A percentile compares a stretch with the other conserved stretches of the same genome.
Conservation (phyloP, 2,329 filamentous ascomycete species). For the Fusarium sp. region DNA sequence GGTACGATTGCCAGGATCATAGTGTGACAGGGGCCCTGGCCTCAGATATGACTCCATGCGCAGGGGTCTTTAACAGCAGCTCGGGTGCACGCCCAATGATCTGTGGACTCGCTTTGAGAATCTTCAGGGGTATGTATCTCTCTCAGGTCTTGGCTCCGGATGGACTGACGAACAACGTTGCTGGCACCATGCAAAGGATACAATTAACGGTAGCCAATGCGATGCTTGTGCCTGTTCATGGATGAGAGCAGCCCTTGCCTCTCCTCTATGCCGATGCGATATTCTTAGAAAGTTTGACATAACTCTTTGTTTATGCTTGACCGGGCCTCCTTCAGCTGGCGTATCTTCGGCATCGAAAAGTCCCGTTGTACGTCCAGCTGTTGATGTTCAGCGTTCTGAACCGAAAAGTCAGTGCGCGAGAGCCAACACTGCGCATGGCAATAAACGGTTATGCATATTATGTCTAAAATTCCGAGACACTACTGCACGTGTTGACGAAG, state of each 20-base stretch:
- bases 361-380: neutral
- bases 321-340: constrained; percentile 29
- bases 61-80: constrained; percentile 35
- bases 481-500: constrained; percentile 32
- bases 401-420: neutral
- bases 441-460: constrained; percentile 30
- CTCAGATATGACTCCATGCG: constrained; percentile 11
- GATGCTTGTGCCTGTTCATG: constrained; percentile 35
- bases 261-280: constrained; percentile 17
- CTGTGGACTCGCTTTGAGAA: constrained; percentile 13
- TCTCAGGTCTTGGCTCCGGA: constrained; percentile 32
- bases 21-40: constrained; percentile 21
- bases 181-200: constrained; percentile 36
- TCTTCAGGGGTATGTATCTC: constrained; percentile 28
- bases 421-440: constrained; percentile 16
- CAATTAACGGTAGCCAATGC: constrained; percentile 40
- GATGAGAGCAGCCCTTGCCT: constrained; percentile 10
- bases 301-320: constrained; percentile 43
- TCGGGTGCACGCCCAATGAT: constrained; percentile 33
- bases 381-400: constrained; percentile 5
- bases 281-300: constrained; percentile 25
- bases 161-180: constrained; percentile 40
- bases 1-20: constrained; percentile 23
- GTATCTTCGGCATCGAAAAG: constrained; percentile 15
- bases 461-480: constrained; percentile 25